A percentile compares a stretch with the other conserved stretches of the same genome.
These are phyloP conservation scores for Rhododendron griersonianum DNA, from an alignment of 148 eudicot species.

Conservation along the genomic window DNA sequence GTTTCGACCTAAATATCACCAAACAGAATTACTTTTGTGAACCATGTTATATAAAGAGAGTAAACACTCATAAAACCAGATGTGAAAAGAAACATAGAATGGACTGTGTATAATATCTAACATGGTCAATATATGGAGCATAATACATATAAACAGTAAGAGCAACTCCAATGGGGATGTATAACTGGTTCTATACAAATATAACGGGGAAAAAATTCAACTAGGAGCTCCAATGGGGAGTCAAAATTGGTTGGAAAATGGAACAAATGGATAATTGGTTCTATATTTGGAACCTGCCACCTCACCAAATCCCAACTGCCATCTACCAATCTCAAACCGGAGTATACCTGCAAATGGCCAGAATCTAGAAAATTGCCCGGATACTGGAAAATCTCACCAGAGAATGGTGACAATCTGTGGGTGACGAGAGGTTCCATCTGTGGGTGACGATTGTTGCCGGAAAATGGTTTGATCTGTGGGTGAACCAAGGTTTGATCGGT, in stretches of 20 bases:
- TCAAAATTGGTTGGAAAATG: not conserved
- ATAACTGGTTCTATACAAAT: not conserved
- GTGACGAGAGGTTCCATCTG: too few species aligned
- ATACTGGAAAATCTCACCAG: not conserved
- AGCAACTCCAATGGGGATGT: not conserved
- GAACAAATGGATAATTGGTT: not conserved
- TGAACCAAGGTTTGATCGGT: not conserved
- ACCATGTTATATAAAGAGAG: not conserved
- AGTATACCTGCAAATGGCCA: not conserved
- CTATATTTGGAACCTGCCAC: not conserved
- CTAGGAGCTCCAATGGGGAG: not conserved
- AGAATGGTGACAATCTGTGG: not conserved
- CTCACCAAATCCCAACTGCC: not conserved
- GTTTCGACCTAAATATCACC: not conserved
- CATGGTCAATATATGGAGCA: not conserved
- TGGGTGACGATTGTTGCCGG: not conserved
- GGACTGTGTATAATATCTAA: not conserved
- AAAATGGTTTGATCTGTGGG: not conserved
- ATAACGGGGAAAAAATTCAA: not conserved
- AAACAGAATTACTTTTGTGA: not conserved
- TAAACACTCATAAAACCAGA: not conserved
- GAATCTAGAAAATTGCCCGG: not conserved
- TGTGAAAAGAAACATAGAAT: not conserved
- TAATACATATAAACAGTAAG: not conserved
- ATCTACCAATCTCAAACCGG: not conserved